These are phyloP conservation scores for Penicillium cosmopolitanum DNA, from an alignment of 495 filamentous ascomycete genomes.

Conservation along the genomic window DNA sequence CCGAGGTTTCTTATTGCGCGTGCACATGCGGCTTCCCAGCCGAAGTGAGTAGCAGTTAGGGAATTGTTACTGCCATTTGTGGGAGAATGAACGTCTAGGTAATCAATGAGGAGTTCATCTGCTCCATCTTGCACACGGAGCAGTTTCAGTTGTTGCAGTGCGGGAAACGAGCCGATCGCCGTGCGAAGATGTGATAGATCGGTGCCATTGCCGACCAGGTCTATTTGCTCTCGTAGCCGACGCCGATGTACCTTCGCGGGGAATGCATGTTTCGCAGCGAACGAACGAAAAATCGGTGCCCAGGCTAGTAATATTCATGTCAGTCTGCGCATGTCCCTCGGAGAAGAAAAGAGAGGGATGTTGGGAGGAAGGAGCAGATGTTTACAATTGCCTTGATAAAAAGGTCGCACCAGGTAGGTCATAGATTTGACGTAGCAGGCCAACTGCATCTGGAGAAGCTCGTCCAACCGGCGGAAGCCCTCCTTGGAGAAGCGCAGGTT, in stretches of 20 bases:
- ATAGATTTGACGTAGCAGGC: slow-evolving; percentile 67
- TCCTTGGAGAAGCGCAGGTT: slow-evolving; percentile 61
- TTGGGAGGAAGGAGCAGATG: slow-evolving; percentile 12
- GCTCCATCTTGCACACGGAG: slow-evolving; percentile 64
- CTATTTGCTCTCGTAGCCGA: slow-evolving; percentile 39
- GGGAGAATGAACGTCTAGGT: slow-evolving; percentile 32
- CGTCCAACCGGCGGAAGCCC: slow-evolving; percentile 60
- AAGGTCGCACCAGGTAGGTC: slow-evolving; percentile 73
- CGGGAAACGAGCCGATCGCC: slow-evolving; percentile 60
- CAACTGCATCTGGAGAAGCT: slow-evolving; percentile 54
- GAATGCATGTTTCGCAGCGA: slow-evolving; percentile 23
- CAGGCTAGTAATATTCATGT: slow-evolving; percentile 36
- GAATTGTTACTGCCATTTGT: not conserved
- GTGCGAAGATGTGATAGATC: slow-evolving; percentile 50
- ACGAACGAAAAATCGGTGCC: slow-evolving; percentile 27
- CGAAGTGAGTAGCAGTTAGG: slow-evolving; percentile 37
- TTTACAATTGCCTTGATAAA: slow-evolving; percentile 60
- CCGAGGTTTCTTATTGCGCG: slow-evolving; percentile 63
- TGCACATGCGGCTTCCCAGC: slow-evolving; percentile 66
- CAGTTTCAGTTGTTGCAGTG: slow-evolving; percentile 67
- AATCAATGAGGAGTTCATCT: slow-evolving; percentile 54
- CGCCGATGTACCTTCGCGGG: slow-evolving; percentile 34
- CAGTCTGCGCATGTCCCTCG: slow-evolving; percentile 17
- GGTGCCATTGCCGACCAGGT: slow-evolving; percentile 28
- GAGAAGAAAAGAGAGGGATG: not conserved